phyloP scores from a whole-genome alignment of 768 basidiomycete species.

The Tulasnella sp. region DNA sequence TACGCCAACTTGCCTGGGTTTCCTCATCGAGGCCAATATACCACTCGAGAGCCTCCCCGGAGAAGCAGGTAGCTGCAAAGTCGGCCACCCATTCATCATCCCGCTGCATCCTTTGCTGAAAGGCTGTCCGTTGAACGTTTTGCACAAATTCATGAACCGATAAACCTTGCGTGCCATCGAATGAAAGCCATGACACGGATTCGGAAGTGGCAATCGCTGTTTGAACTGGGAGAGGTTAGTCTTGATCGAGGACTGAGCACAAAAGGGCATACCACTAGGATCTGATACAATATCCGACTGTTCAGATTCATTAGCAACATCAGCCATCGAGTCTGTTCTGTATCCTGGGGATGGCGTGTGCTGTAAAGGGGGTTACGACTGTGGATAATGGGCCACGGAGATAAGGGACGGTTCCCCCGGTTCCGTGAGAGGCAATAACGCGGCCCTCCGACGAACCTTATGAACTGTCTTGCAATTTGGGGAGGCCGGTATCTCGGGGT shows the following conservation, averaged over 20 bases:
- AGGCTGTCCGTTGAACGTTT: not conserved
- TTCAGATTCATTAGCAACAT: not conserved
- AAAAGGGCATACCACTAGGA: not conserved
- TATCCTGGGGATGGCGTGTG: not conserved
- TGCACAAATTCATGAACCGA: not conserved
- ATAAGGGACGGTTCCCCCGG: not conserved
- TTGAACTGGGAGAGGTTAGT: not conserved
- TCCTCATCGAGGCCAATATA: not conserved
- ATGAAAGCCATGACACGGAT: not conserved
- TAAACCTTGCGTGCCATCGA: not conserved
- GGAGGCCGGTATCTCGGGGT: too few relatives aligned
- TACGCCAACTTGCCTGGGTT: not conserved
- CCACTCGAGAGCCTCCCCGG: not conserved
- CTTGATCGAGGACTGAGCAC: not conserved
- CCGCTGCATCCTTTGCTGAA: not conserved
- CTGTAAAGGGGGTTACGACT: too few relatives aligned
- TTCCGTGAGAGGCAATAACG: not conserved
- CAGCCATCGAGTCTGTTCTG: not conserved
- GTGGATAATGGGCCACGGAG: not conserved
- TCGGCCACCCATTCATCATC: constrained; percentile 10
- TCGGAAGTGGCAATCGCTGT: not conserved
- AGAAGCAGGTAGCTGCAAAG: not conserved
- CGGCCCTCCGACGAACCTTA: not conserved
- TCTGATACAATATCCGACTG: not conserved
- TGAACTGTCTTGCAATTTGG: not conserved